Conservation (phyloP, 2,329 filamentous ascomycete species). For the Pestalotiopsis sp. region DNA sequence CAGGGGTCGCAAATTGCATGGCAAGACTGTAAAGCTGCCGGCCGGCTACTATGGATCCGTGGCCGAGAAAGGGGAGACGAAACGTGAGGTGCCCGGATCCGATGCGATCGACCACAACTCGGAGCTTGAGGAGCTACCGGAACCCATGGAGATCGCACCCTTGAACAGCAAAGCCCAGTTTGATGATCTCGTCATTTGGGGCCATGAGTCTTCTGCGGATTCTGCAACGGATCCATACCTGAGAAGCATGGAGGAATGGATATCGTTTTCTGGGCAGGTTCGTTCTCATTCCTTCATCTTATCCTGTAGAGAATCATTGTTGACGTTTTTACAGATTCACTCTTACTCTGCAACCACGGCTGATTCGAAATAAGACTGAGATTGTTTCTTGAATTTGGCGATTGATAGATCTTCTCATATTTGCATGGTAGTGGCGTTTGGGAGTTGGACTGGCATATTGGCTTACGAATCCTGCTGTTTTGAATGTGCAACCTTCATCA, state of each 20-base stretch:
- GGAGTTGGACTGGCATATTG: neutral
- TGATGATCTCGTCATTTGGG: slow-evolving; percentile 80
- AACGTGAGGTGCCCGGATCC: slow-evolving; percentile 26
- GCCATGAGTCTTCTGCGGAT: slow-evolving; percentile 70
- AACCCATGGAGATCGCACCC: slow-evolving; percentile 52
- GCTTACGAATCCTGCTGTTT: neutral
- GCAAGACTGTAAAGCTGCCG: slow-evolving; percentile 68
- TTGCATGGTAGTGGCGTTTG: slow-evolving; percentile 11
- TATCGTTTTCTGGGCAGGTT: slow-evolving; percentile 71
- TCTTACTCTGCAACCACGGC: slow-evolving; percentile 25
- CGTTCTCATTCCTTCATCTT: slow-evolving; percentile 25
- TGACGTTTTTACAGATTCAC: slow-evolving; percentile 28
- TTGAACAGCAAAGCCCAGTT: slow-evolving; percentile 71
- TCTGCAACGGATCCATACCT: slow-evolving; percentile 69
- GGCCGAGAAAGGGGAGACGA: slow-evolving; percentile 48
- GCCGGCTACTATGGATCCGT: slow-evolving; percentile 71
- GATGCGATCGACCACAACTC: slow-evolving; percentile 36
- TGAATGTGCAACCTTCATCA: neutral
- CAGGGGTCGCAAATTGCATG: slow-evolving; percentile 78
- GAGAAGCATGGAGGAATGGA: slow-evolving; percentile 79
- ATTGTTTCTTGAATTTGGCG: neutral
- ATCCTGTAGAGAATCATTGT: neutral
- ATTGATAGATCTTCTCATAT: neutral
- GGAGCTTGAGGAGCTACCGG: slow-evolving; percentile 46
- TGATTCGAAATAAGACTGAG: neutral